Percentiles rank a stretch among this genome's conserved stretches.
phyloP scores from a whole-genome alignment of 2,329 filamentous ascomycete species.

The Zelopaecilomyces penicillatus region DNA sequence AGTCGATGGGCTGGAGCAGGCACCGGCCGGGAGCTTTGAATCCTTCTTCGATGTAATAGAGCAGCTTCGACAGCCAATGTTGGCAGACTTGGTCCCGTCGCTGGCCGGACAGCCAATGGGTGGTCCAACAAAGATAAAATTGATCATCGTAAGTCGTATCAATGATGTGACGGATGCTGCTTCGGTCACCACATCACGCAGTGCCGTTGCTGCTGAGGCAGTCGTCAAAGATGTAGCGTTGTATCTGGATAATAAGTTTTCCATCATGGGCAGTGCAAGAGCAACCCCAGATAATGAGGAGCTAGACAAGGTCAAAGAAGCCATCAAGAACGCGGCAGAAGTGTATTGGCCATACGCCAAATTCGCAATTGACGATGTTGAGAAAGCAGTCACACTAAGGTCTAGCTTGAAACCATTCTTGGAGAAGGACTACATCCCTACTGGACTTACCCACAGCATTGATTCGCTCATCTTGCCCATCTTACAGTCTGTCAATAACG shows the following conservation, averaged over 20 bases:
- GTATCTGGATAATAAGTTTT: constrained; percentile 5
- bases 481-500: constrained; percentile 11
- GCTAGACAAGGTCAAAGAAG: constrained; percentile 2
- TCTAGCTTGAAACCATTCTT: not conserved
- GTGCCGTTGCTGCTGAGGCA: not conserved
- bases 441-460: constrained; percentile 2
- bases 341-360: constrained; percentile 12
- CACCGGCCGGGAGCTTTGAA: constrained; percentile 1
- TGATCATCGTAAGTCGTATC: constrained; percentile 5
- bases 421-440: constrained; percentile 6
- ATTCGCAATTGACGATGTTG: constrained; percentile 9
- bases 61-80: constrained; percentile 5
- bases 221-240: constrained; percentile 3
- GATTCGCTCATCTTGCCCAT: constrained; percentile 12
- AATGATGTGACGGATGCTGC: constrained; percentile 2
- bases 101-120: not conserved
- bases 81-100: not conserved
- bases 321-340: constrained; percentile 7
- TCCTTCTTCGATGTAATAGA: constrained; percentile 3
- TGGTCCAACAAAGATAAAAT: constrained; percentile 6
- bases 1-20: constrained; percentile 16
- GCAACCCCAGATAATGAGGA: not conserved
- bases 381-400: not conserved
- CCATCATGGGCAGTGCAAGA: not conserved
- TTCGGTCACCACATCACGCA: constrained; percentile 4